Base-by-base conservation (phyloP, 2,329 filamentous ascomycete species). In the Plenodomus lindquistii region DNA sequence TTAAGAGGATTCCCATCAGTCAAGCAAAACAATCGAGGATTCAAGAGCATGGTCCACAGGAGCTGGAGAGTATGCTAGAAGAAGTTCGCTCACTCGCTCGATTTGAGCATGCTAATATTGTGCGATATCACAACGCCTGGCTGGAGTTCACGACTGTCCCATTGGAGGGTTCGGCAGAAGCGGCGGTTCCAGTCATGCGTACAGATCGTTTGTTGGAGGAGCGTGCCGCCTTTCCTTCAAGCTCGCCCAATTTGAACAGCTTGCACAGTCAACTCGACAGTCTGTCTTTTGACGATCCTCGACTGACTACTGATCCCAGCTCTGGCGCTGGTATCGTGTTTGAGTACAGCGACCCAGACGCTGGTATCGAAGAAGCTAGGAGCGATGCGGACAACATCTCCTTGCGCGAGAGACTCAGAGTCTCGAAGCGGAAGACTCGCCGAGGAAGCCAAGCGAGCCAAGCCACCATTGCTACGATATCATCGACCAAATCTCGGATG, bases 51-150 rank as follows among this genome's bases (percentile, higher is more conserved):
- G 80, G 79, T 1, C 71, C 79, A 24, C 71, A 77, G 43, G 81
- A 82, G 50, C 68, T 85, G 36, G 81, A 84, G 57, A 75, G 71
- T 41, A 76, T 86, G 24, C 73, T 86, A 44, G 77, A 78, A 46
- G 85, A 87, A 66, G 79, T 87, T 8, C 77, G 83, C 40, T 84
- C 83, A 1, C 73, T 88, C 37, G 85, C 85, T 39, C 75, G 77
- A 20, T 73, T 87, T 15, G 81, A 87, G 38, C 85, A 88, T 65
- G 77, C 77, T 4, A 86, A 88, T 61, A 80, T 88, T 46, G 85
- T 88, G 29, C 78, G 85, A 19, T 88, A 88, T 59, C 83, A 83
- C 61, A 79, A 79, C 42, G 81, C 81, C 13, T 88, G 85, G 85
- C 75, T 86, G 13, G 85, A 88, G 29, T 76, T 66, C 40, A 58